These are phyloP conservation scores for Pontederia crassipes DNA, from an alignment of 176 grass and related monocot genomes.

Conservation along the genomic window DNA sequence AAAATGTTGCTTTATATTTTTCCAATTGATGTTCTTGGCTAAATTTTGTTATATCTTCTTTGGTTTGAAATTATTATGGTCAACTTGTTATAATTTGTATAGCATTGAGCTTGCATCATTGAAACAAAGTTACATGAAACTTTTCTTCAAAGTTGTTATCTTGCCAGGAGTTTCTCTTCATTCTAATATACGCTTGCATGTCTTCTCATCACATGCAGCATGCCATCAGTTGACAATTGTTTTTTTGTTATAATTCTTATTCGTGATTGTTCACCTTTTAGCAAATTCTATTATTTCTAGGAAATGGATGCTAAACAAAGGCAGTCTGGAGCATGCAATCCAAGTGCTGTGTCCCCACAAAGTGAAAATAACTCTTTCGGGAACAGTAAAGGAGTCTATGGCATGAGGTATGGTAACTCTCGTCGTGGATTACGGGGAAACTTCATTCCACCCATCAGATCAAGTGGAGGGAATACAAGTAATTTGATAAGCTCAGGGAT, in stretches of 20 bases:
- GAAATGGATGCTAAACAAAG: conserved; percentile 58
- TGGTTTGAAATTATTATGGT: no score
- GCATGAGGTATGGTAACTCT: conserved; percentile 49
- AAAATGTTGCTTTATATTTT: no score
- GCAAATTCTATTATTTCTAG: conserved; percentile 22
- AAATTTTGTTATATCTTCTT: no score
- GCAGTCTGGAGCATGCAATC: conserved; percentile 26
- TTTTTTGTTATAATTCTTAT: not conserved
- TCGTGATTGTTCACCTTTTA: not conserved
- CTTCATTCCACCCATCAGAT: conserved; percentile 93
- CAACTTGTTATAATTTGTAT: no score
- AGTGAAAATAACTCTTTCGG: conserved; percentile 40
- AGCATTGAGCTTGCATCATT: no score
- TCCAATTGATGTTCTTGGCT: no score
- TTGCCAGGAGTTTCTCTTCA: no score
- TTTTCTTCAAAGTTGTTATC: no score
- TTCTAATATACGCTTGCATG: no score
- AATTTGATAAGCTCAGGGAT: conserved; percentile 37
- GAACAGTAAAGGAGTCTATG: conserved; percentile 42
- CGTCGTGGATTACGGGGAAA: conserved; percentile 77
- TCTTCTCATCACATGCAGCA: no score
- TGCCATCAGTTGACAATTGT: not conserved
- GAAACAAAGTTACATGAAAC: no score
- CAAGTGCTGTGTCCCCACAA: conserved; percentile 53
- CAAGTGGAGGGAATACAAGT: conserved; percentile 44